Base-by-base conservation (phyloP, 78 protist genomes). In the Chrysochromulina parva region DNA sequence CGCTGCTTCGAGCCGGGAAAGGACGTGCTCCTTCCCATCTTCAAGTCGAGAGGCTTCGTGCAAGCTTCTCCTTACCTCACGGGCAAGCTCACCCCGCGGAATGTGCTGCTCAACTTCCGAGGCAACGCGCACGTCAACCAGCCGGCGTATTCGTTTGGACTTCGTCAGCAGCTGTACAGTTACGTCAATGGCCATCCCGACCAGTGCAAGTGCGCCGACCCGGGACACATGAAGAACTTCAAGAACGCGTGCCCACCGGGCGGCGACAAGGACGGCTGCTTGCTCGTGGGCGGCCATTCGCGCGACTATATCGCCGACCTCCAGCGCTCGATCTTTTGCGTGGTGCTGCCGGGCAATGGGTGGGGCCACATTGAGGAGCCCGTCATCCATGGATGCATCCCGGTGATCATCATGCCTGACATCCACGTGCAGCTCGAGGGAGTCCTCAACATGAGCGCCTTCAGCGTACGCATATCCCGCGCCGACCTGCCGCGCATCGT, bases 1-100 rank as follows among this genome's bases (percentile, higher is more conserved):
- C 71, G 26, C 16, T 65, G 71, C 71, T 65, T 65, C 71, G 28
- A 20, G n/a, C 71, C 28, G 4, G 28, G 71, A 20, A 65, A 65
- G 71, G 71, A 65, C 71, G 71, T 65, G 71, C 71, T 65, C 71
- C 71, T 65, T 20, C 71, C 71, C 71, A 65, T 65, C 71, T 65
- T 19, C 71, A 65, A 65, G 71, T 65, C 71, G 71, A 9, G 16
- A 9, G n/a, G 28, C 71, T 65, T 65, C 71, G 71, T 65, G 71
- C 71, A 65, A 3, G 17, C 28, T 20, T 65, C 71, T 10, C 71
- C 71, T 0, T 65, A 17, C 71, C 26, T 65, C 28, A 65, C 71
- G 16, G 71, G 71, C 14, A 6, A 4, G 71, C 71, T 3, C 28
- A 9, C 26, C 28, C 9, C 9, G 71, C 71, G 71, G n/a, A 65